phyloP scores from a whole-genome alignment of 352 stramenopile genomes.

The Pythium myriotylum region DNA sequence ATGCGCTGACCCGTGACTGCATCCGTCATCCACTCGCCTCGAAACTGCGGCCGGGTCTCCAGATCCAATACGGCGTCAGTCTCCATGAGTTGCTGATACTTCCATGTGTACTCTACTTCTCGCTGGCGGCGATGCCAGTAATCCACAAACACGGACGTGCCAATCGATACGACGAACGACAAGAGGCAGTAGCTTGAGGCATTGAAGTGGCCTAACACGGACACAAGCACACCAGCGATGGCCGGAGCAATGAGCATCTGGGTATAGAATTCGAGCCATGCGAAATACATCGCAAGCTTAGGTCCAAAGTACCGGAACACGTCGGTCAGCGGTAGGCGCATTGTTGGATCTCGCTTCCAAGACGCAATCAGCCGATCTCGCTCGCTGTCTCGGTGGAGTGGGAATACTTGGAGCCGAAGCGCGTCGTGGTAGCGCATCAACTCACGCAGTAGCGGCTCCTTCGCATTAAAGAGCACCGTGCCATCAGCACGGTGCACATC shows the following conservation, averaged over 20 bases:
- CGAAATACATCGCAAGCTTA: conserved; percentile 75
- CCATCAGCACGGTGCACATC: conserved; percentile 39
- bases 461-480: conserved; percentile 38
- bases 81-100: conserved; percentile 47
- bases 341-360: conserved; percentile 41
- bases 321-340: conserved; percentile 43
- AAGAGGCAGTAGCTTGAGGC: conserved; percentile 49
- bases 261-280: conserved; percentile 88
- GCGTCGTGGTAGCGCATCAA: conserved; percentile 27
- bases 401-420: conserved; percentile 44
- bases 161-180: conserved; percentile 52
- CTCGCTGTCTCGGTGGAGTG: conserved; percentile 59
- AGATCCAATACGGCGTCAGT: conserved; percentile 37
- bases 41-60: conserved; percentile 51
- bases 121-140: conserved; percentile 55
- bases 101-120: conserved; percentile 58
- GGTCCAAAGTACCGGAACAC: conserved; percentile 71
- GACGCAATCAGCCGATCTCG: conserved; percentile 42
- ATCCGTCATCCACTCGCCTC: conserved; percentile 59
- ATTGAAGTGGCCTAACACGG: conserved; percentile 41
- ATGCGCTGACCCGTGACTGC: conserved; percentile 39
- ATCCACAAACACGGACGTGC: conserved; percentile 65
- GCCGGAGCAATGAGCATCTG: conserved; percentile 63
- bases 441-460: conserved; percentile 46
- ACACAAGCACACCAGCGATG: conserved; percentile 55